Base-by-base conservation (phyloP, 805 yeast species). In the Phaffomyces thermotolerans region DNA sequence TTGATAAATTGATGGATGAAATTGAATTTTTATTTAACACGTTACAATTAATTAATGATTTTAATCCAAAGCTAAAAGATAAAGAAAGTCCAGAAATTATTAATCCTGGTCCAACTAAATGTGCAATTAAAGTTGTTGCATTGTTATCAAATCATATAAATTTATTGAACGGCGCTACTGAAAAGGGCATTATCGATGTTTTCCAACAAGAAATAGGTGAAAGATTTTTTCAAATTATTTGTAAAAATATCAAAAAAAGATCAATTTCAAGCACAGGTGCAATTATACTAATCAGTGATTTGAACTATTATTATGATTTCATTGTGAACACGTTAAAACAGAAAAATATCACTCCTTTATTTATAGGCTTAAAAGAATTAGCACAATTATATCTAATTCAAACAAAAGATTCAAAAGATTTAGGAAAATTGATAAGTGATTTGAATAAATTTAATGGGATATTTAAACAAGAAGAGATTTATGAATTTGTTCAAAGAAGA, bases 131-230 rank as follows among this genome's bases (percentile, higher is more conserved):
- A 44, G 80, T 77, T 4, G 77, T 87, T 3, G 66, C 70, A 18
- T 68, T 90, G 22, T 62, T 93, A 43, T 75, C 75, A 12, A 76
- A 79, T 14, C 95, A 91, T 58, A 78, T 90, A 48, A 77, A 75
- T 44, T 65, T 90, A 44, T 65, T 91, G 36, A 78, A 75, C 15
- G 95, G 89, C 2, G 76, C 93, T 6, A 86, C 96, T 1, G 98
- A 91, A 43, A 86, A 83, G 57, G 76, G 88, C 1, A 82, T 95
- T 12, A 75, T 90, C 23, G 98, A 90, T 52, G 95, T 91, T 0
- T 93, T 89, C 58, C 93, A 90, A 54, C 95, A 90, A 58, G 99
- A 93, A 56, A 81, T 91, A 30, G 96, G 96, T 0, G 86, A 88
- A 60, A 63, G 98, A 36, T 81, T 93, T 47, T 88, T 87, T 56